Conservation (phyloP, 106 monocot species). For the Alisma plantagoaquatica region DNA sequence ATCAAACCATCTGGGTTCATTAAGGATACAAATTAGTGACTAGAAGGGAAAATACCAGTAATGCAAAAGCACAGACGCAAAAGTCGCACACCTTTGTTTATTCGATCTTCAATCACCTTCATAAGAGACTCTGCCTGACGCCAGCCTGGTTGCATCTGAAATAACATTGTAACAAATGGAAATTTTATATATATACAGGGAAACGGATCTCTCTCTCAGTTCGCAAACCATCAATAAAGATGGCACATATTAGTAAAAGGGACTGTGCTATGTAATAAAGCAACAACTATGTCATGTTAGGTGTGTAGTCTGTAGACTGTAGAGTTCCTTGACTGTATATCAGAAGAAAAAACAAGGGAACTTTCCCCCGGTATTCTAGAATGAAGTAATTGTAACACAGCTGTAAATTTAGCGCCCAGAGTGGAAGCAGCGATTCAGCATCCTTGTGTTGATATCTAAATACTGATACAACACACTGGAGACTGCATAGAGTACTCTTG, state of each 20-base stretch:
- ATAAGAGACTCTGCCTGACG: slow-evolving; percentile 67
- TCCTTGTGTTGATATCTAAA: no score
- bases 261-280: no score
- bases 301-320: no score
- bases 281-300: no score
- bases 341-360: no score
- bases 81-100: slow-evolving; percentile 53
- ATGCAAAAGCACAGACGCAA: background rate
- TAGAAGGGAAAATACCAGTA: background rate
- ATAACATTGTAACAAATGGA: background rate
- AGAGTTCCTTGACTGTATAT: no score
- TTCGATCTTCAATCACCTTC: slow-evolving; percentile 63
- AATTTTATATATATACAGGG: background rate
- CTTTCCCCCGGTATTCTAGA: no score
- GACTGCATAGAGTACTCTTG: no score
- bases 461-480: no score
- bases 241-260: background rate
- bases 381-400: no score
- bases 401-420: no score
- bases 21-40: background rate
- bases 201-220: background rate
- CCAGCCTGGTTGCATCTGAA: slow-evolving; percentile 75
- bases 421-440: no score
- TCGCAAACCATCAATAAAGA: background rate
- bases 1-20: slow-evolving; percentile 55